Conservation (phyloP, 192 early-diverging fungal species). For the Coemansia sp. region DNA sequence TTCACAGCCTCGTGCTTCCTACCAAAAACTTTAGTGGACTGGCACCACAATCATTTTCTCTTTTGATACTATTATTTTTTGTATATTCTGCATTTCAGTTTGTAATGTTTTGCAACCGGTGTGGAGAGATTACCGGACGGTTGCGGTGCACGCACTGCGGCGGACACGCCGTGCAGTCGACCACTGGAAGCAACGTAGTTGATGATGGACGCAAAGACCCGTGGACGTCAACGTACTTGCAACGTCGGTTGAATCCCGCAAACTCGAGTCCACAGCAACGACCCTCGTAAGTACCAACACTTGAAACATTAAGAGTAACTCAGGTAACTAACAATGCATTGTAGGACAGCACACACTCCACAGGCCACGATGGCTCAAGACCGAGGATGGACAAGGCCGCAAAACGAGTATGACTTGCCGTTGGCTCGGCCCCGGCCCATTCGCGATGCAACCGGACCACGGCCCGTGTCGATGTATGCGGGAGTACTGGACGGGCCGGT, state of each 20-base stretch:
- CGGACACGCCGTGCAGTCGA: constrained; percentile 32
- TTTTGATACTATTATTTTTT: neutral
- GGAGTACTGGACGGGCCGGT: constrained; percentile 29
- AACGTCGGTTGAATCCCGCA: constrained; percentile 33
- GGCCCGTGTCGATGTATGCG: constrained; percentile 47
- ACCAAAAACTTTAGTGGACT: neutral
- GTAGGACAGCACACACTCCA: no score
- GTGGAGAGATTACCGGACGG: constrained; percentile 35
- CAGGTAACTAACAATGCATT: no score
- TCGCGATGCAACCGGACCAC: constrained; percentile 29
- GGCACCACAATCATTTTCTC: neutral
- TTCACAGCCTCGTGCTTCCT: neutral
- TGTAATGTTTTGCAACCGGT: constrained; percentile 44
- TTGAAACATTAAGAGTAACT: neutral
- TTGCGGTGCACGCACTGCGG: constrained; percentile 36
- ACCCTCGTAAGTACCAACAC: constrained; percentile 17
- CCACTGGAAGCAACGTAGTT: constrained; percentile 20
- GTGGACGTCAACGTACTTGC: constrained; percentile 48
- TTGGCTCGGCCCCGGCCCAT: constrained; percentile 26
- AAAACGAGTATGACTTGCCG: constrained; percentile 2
- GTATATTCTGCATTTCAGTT: neutral
- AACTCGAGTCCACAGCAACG: constrained; percentile 12
- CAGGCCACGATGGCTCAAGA: no score
- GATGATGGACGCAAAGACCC: constrained; percentile 41
- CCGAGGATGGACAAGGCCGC: neutral